phyloP scores from a whole-genome alignment of 1,139 yeast genomes.

The Scheffersomyces stambukii region DNA sequence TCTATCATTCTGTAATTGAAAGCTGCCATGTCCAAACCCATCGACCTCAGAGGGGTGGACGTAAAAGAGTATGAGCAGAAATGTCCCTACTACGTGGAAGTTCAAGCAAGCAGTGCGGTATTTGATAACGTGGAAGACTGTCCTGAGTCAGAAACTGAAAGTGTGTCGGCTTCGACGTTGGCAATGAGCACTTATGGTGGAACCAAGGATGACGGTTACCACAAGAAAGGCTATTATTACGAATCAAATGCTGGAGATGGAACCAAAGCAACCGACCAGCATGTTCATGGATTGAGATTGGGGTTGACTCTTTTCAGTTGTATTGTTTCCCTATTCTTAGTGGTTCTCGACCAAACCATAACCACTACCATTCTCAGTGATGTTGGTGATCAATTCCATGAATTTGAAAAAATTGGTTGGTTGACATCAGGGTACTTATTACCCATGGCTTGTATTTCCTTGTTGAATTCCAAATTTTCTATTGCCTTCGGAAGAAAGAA shows the following conservation, averaged over 20 bases:
- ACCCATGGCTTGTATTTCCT: slow-evolving; percentile 54
- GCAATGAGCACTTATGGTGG: slow-evolving; percentile 5
- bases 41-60: too few species aligned
- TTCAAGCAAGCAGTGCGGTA: too few species aligned
- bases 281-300: slow-evolving; percentile 39
- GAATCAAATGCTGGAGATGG: slow-evolving; percentile 58
- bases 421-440: slow-evolving; percentile 54
- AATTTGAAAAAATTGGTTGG: slow-evolving; percentile 52
- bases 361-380: slow-evolving; percentile 52
- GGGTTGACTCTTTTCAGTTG: slow-evolving; percentile 41
- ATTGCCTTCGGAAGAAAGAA: slow-evolving; percentile 58
- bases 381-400: slow-evolving; percentile 49
- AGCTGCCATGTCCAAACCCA: too few species aligned
- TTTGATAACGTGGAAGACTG: too few species aligned
- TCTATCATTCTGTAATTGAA: too few species aligned
- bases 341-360: slow-evolving; percentile 68
- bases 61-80: too few species aligned
- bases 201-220: too few species aligned
- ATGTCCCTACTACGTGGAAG: too few species aligned
- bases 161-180: slow-evolving; percentile 2
- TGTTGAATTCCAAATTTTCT: slow-evolving; percentile 59
- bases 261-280: slow-evolving; percentile 42
- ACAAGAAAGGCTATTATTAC: slow-evolving; percentile 11
- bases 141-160: slow-evolving; percentile 3
- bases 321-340: slow-evolving; percentile 46